A percentile compares a stretch with the other conserved stretches of the same genome.
Evolutionary conservation across 2,329 filamentous ascomycete species (phyloP).

Genomic region (Byssothecium circinans): DNA sequence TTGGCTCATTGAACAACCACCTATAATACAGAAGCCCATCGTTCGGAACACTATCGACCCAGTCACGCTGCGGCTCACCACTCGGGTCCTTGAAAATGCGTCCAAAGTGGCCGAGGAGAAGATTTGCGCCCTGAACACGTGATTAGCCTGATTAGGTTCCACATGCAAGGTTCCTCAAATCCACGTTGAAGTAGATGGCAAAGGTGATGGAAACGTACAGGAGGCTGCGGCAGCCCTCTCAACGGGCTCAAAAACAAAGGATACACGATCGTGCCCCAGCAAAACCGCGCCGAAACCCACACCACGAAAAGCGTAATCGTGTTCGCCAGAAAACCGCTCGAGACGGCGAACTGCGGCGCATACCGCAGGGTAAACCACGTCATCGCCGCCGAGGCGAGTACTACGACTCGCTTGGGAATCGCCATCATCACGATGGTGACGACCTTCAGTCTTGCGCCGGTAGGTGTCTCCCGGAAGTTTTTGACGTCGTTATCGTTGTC

Average conservation of each 20-base stretch:
- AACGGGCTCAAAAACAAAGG: constrained; percentile 62
- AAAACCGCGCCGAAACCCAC: constrained; percentile 37
- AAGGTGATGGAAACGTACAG: constrained; percentile 41
- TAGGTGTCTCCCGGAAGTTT: too few relatives aligned
- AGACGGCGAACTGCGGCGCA: constrained; percentile 33
- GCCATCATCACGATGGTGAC: constrained; percentile 20
- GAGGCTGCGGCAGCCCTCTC: constrained; percentile 58
- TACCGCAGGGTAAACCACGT: constrained; percentile 37
- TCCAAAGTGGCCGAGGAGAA: constrained; percentile 48
- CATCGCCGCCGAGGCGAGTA: constrained; percentile 27
- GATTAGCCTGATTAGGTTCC: constrained; percentile 1
- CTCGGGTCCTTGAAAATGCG: constrained; percentile 46
- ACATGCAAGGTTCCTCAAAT: too few relatives aligned
- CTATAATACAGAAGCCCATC: constrained; percentile 59
- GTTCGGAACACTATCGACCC: constrained; percentile 57
- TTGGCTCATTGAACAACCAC: constrained; percentile 50
- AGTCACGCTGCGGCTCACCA: constrained; percentile 51
- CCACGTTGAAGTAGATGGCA: too few relatives aligned
- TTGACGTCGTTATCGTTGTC: too few relatives aligned
- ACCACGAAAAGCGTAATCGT: constrained; percentile 45
- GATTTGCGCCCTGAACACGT: constrained; percentile 16
- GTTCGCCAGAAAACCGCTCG: constrained; percentile 42
- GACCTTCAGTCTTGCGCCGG: too few relatives aligned
- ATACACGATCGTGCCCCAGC: constrained; percentile 56
- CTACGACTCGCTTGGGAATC: constrained; percentile 28